Conservation (phyloP, 495 filamentous ascomycete species). For the Penicillium crystallinum region DNA sequence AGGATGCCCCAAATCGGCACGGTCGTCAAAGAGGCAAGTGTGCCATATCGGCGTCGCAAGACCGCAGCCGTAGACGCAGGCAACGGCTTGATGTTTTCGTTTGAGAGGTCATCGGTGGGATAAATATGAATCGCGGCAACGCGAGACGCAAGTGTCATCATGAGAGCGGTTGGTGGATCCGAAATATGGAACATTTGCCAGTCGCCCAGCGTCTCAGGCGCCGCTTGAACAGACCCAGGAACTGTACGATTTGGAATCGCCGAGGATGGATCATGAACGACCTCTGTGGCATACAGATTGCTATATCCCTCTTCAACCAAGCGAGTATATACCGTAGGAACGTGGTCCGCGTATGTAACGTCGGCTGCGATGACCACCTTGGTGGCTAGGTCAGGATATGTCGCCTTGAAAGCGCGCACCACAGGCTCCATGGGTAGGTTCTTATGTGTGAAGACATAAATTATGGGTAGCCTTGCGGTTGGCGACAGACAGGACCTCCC, state of each 20-base stretch:
- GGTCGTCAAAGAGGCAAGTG: conserved; percentile 74
- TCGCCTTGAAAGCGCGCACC: conserved; percentile 57
- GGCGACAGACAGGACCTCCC: conserved; percentile 89
- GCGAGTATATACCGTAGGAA: conserved; percentile 46
- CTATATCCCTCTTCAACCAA: conserved; percentile 61
- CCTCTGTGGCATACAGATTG: conserved; percentile 60
- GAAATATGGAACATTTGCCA: conserved; percentile 89
- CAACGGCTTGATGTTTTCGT: conserved; percentile 34
- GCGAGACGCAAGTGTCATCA: conserved; percentile 82
- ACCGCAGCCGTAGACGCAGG: conserved; percentile 50
- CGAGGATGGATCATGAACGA: conserved; percentile 75
- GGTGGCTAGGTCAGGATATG: conserved; percentile 56
- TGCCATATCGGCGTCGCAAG: conserved; percentile 81
- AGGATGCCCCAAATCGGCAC: conserved; percentile 84
- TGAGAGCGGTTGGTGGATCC: conserved; percentile 73
- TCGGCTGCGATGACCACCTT: conserved; percentile 85
- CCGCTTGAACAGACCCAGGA: conserved; percentile 45
- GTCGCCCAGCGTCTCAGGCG: conserved; percentile 51
- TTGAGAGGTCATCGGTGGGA: conserved; percentile 45
- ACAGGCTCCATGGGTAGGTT: conserved; percentile 54
- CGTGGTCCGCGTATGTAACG: conserved; percentile 73
- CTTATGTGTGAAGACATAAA: conserved; percentile 83
- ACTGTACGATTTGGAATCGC: conserved; percentile 79
- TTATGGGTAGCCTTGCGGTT: conserved; percentile 79
- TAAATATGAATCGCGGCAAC: conserved; percentile 74